Conservation (phyloP, 805 yeast species). For the Candida quercuum region DNA sequence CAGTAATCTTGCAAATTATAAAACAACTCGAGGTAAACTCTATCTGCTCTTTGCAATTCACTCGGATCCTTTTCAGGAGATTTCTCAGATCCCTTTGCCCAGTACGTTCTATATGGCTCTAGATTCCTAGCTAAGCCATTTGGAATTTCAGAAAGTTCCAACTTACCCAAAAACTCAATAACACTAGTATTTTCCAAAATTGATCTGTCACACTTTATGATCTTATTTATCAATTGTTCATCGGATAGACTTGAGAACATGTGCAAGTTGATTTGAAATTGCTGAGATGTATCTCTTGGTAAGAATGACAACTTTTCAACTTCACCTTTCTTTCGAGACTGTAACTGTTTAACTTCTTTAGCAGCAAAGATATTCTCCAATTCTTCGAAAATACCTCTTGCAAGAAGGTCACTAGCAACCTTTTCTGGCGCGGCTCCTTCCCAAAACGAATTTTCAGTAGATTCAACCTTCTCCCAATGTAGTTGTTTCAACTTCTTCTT, state of each 20-base stretch:
- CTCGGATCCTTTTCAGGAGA: slow-evolving; percentile 49
- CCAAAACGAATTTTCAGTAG: slow-evolving; percentile 62
- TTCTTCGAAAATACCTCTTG: slow-evolving; percentile 60
- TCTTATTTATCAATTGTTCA: slow-evolving; percentile 47
- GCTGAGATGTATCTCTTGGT: slow-evolving; percentile 70
- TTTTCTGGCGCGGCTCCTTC: slow-evolving; percentile 36
- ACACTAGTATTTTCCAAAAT: slow-evolving; percentile 50
- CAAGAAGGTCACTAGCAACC: slow-evolving; percentile 44
- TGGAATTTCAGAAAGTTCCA: slow-evolving; percentile 56
- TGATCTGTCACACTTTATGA: slow-evolving; percentile 55
- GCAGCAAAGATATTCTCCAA: slow-evolving; percentile 52
- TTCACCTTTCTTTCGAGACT: slow-evolving; percentile 36
- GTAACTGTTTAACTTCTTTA: slow-evolving; percentile 33
- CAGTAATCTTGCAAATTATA: slow-evolving; percentile 67
- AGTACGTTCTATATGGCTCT: slow-evolving; percentile 59
- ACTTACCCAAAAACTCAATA: slow-evolving; percentile 64
- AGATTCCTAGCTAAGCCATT: slow-evolving; percentile 49
- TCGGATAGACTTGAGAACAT: slow-evolving; percentile 49
- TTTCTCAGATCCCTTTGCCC: slow-evolving; percentile 26
- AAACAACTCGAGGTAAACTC: slow-evolving; percentile 62
- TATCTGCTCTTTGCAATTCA: slow-evolving; percentile 63
- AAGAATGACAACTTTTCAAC: slow-evolving; percentile 48
- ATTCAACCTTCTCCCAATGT: slow-evolving; percentile 76
- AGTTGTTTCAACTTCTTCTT: slow-evolving; percentile 64
- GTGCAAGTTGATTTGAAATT: slow-evolving; percentile 74